Evolutionary conservation across 108 stramenopile genomes (phyloP).

Genomic region (Craspedostauros australis): DNA sequence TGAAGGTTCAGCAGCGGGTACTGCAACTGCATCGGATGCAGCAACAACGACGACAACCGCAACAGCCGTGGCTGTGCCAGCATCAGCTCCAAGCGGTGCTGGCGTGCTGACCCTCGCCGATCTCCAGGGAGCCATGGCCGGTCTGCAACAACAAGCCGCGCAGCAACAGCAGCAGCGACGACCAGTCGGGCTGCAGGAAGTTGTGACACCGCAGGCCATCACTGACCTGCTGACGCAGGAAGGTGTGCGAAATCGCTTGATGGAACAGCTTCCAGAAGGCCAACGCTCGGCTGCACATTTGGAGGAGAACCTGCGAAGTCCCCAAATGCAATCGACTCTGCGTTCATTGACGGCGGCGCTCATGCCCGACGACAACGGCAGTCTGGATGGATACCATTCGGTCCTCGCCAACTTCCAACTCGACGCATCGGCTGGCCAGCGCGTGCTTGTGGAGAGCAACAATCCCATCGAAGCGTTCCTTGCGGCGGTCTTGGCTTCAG

Average conservation of each 20-base stretch:
- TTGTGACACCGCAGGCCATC: slow-evolving; percentile 51
- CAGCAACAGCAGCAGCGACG: slow-evolving; percentile 15
- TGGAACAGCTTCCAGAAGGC: slow-evolving; percentile 66
- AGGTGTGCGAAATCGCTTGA: slow-evolving; percentile 35
- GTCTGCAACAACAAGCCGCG: slow-evolving; percentile 30
- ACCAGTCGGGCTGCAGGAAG: slow-evolving; percentile 50
- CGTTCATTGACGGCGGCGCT: slow-evolving; percentile 57
- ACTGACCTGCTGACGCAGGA: slow-evolving; percentile 39
- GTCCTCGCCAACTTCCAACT: slow-evolving; percentile 77
- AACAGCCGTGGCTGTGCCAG: slow-evolving; percentile 7
- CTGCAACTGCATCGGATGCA: too few relatives aligned
- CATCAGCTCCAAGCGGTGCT: slow-evolving; percentile 13
- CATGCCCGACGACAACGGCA: slow-evolving; percentile 47
- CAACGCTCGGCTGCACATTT: slow-evolving; percentile 49
- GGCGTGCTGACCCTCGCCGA: slow-evolving; percentile 63
- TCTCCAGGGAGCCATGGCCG: slow-evolving; percentile 76
- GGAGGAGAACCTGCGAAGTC: slow-evolving; percentile 59
- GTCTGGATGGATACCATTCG: slow-evolving; percentile 53
- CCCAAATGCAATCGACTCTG: slow-evolving; percentile 71
- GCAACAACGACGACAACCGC: too few relatives aligned
- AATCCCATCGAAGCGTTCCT: slow-evolving; percentile 78
- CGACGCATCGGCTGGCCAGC: slow-evolving; percentile 56
- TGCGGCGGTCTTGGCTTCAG: slow-evolving; percentile 48
- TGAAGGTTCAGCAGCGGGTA: slow-evolving; percentile 3
- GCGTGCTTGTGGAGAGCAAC: slow-evolving; percentile 20